Base-by-base conservation (phyloP, 176 grass and related monocot species). In the Cenchrus fungigraminus region DNA sequence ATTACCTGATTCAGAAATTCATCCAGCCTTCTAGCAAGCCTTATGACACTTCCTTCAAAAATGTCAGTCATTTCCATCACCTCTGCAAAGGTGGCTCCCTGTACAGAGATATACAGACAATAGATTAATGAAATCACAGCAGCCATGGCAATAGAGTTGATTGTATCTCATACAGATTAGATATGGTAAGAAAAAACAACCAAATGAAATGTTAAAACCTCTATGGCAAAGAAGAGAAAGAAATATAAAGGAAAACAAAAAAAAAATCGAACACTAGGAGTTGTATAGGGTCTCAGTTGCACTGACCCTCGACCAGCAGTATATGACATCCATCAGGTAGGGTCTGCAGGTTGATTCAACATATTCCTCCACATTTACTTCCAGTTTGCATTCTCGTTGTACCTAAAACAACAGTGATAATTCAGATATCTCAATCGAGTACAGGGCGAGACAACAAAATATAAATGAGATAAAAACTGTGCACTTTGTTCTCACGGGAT, bases 1-100 rank as follows among this genome's bases (percentile, higher is more conserved):
- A 40, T n/a, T 84, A 97, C 97, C 97, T 99, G 97, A 91, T 99
- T 97, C 84, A 99, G 86, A 92, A 99, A 99, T 84, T 99, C 97
- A 92, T 97, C 91, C 72, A 99, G 78, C 81, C 97, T 91, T 87
- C 97, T 92, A 52, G 88, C 97, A 73, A 94, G 86, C 58, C 97
- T 85, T 82, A 97, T 99, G 86, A 99, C 83, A 86, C 90, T 99
- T 59, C 97, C 97, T 87, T 99, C 88, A 91, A 96, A 99, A 89
- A 99, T 99, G 74, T 94, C 97, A 0, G 97, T 99, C 97, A 99
- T 99, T 83, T 99, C 94, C 45, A 92, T 99, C 71, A 97, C 97
- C 84, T 99, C 97, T 37, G 70, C 91, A 60, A 99, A 99, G 81
- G 93, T 91, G 65, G 97, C 92, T 37, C 94, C 97, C 94, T 99